Evolutionary conservation across 2,329 filamentous ascomycete species (phyloP).

Genomic region (Aspergillus fumigatus): DNA sequence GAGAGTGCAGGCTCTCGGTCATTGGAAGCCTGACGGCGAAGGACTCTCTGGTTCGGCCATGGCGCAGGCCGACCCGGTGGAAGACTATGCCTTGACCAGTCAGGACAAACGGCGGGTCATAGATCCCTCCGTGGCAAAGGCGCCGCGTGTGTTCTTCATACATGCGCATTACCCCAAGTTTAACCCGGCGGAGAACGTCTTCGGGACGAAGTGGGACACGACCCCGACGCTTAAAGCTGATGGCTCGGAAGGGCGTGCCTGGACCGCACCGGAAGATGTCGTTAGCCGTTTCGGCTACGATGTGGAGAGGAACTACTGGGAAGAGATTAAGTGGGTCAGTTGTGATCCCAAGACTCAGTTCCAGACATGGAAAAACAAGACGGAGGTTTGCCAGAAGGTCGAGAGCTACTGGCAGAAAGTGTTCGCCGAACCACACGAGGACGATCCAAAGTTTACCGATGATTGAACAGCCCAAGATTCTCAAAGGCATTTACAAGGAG

Average conservation of each 20-base stretch:
- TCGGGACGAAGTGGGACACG: slow-evolving; percentile 35
- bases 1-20: slow-evolving; percentile 32
- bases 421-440: slow-evolving; percentile 29
- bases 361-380: slow-evolving; percentile 31
- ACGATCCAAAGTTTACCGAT: slow-evolving; percentile 28
- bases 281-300: slow-evolving; percentile 37
- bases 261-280: slow-evolving; percentile 31
- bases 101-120: slow-evolving; percentile 31
- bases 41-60: slow-evolving; percentile 33
- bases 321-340: slow-evolving; percentile 38
- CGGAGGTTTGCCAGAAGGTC: slow-evolving; percentile 26
- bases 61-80: slow-evolving; percentile 36
- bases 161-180: slow-evolving; percentile 42
- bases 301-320: slow-evolving; percentile 37
- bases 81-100: slow-evolving; percentile 32
- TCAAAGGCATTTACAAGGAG: not conserved
- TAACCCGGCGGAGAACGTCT: slow-evolving; percentile 36
- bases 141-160: slow-evolving; percentile 36
- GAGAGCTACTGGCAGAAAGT: slow-evolving; percentile 33
- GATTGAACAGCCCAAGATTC: slow-evolving; percentile 9
- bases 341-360: slow-evolving; percentile 34
- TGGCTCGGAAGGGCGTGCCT: slow-evolving; percentile 33
- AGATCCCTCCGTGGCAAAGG: slow-evolving; percentile 25
- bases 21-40: slow-evolving; percentile 18
- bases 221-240: slow-evolving; percentile 33